Conservation (phyloP, 2,329 filamentous ascomycete species). For the Chaetomium strumarium region DNA sequence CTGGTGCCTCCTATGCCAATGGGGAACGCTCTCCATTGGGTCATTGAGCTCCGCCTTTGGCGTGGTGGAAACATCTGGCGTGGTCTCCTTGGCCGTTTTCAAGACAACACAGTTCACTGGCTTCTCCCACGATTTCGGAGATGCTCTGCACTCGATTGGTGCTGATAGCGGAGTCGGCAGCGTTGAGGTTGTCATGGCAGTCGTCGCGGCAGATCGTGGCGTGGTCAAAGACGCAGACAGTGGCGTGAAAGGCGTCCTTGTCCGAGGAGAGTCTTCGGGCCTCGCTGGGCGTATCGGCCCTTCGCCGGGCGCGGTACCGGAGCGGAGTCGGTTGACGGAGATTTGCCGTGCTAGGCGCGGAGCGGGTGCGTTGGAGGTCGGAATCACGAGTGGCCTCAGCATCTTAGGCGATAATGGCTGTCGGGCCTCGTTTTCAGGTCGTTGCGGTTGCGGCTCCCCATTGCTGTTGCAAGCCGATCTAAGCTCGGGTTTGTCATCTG, state of each 20-base stretch:
- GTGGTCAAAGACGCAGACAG: conserved; percentile 38
- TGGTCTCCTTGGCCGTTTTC: conserved; percentile 27
- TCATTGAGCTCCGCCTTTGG: conserved; percentile 31
- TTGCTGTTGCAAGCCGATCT: conserved; percentile 17
- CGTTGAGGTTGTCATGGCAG: conserved; percentile 34
- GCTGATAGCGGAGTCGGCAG: conserved; percentile 47
- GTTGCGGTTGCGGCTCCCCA: conserved; percentile 18
- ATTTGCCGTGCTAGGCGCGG: conserved; percentile 34
- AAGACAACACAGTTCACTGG: conserved; percentile 24
- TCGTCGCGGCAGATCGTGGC: conserved; percentile 39
- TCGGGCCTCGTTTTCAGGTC: conserved; percentile 23
- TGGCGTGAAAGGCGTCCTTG: conserved; percentile 42
- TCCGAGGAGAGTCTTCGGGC: conserved; percentile 42
- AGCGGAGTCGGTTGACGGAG: conserved; percentile 42
- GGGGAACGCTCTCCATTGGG: conserved; percentile 21
- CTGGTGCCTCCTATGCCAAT: conserved; percentile 45
- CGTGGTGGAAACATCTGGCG: conserved; percentile 25
- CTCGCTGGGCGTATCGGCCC: conserved; percentile 35
- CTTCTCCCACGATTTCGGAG: conserved; percentile 42
- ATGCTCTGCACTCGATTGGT: conserved; percentile 38
- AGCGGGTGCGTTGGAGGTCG: conserved; percentile 32
- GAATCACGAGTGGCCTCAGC: conserved; percentile 54
- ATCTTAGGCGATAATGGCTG: conserved; percentile 47
- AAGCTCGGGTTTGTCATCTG: conserved; percentile 32
- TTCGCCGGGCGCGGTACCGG: conserved; percentile 40